phyloP scores from a whole-genome alignment of 495 filamentous ascomycete species.

The Tirmania nivea region DNA sequence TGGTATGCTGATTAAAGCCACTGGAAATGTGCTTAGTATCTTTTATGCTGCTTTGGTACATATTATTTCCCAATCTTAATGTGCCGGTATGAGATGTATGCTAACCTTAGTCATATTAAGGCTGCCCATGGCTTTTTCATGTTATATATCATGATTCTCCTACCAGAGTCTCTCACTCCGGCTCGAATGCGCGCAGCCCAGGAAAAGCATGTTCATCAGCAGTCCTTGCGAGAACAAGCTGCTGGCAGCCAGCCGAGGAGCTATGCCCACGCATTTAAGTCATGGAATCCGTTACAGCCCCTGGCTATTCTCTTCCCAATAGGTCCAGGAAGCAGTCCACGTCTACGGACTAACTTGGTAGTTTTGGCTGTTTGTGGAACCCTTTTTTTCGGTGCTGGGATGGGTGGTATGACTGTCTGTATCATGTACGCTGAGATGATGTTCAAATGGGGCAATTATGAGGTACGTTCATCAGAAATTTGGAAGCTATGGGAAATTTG shows the following conservation, averaged over 20 bases:
- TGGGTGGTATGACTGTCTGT: slow-evolving; percentile 57
- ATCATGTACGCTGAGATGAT: slow-evolving; percentile 57
- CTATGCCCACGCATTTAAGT: slow-evolving; percentile 32
- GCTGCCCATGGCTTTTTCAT: slow-evolving; percentile 51
- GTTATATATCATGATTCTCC: slow-evolving; percentile 38
- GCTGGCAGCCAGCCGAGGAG: slow-evolving; percentile 7
- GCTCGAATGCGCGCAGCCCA: slow-evolving; percentile 43
- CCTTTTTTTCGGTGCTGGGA: slow-evolving; percentile 53
- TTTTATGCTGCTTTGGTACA: slow-evolving; percentile 49
- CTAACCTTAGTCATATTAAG: not conserved
- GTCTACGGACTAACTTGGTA: slow-evolving; percentile 55
- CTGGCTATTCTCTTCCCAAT: slow-evolving; percentile 57
- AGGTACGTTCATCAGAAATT: slow-evolving; percentile 22
- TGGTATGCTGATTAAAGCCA: slow-evolving; percentile 50
- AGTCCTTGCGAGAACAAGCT: slow-evolving; percentile 10
- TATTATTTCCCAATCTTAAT: not conserved
- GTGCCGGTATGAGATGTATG: no score
- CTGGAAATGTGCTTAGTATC: slow-evolving; percentile 42
- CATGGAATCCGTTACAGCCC: slow-evolving; percentile 36
- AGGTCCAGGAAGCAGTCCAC: slow-evolving; percentile 34
- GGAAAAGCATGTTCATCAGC: slow-evolving; percentile 32
- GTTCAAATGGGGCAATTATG: slow-evolving; percentile 62
- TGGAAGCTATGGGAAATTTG: not conserved
- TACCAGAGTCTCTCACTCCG: slow-evolving; percentile 64
- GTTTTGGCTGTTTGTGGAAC: slow-evolving; percentile 61